A percentile compares a stretch with the other conserved stretches of the same genome.
phyloP scores from a whole-genome alignment of 495 filamentous ascomycete species.

The Pyrenopolyporus hunteri region DNA sequence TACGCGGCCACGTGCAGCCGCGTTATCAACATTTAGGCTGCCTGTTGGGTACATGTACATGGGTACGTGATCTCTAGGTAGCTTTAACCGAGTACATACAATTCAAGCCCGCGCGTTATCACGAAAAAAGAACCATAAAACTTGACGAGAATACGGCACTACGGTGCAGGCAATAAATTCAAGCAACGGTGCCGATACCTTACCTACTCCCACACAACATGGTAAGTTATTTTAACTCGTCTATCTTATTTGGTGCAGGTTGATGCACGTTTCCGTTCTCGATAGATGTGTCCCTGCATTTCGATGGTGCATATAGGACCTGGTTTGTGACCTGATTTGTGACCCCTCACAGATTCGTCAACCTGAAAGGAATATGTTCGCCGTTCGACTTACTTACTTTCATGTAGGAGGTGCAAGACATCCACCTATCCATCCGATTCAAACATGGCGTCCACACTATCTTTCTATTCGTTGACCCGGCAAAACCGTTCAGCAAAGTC shows the following conservation, averaged over 20 bases:
- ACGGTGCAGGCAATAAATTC: too few relatives aligned
- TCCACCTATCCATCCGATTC: constrained; percentile 71
- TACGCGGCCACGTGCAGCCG: constrained; percentile 32
- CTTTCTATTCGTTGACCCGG: constrained; percentile 69
- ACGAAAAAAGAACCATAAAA: too few relatives aligned
- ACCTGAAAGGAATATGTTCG: neutral
- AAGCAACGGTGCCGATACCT: too few relatives aligned
- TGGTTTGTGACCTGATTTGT: too few relatives aligned
- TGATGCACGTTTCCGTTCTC: too few relatives aligned
- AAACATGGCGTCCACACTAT: constrained; percentile 82
- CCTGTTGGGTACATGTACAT: neutral
- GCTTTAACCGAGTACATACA: too few relatives aligned
- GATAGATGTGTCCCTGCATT: too few relatives aligned
- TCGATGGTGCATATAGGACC: neutral
- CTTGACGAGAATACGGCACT: too few relatives aligned
- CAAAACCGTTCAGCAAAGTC: constrained; percentile 63
- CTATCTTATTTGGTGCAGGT: too few relatives aligned
- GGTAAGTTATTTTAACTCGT: constrained; percentile 30
- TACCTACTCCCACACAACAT: too few relatives aligned
- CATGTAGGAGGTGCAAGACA: constrained; percentile 39
- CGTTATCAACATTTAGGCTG: constrained; percentile 3
- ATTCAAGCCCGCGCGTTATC: too few relatives aligned
- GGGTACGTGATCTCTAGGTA: constrained; percentile 2
- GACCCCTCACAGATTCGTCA: neutral
- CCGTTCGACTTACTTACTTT: constrained; percentile 3